Base-by-base conservation (phyloP, 2,329 filamentous ascomycete genomes). In the Sarocladiaceae sp. region DNA sequence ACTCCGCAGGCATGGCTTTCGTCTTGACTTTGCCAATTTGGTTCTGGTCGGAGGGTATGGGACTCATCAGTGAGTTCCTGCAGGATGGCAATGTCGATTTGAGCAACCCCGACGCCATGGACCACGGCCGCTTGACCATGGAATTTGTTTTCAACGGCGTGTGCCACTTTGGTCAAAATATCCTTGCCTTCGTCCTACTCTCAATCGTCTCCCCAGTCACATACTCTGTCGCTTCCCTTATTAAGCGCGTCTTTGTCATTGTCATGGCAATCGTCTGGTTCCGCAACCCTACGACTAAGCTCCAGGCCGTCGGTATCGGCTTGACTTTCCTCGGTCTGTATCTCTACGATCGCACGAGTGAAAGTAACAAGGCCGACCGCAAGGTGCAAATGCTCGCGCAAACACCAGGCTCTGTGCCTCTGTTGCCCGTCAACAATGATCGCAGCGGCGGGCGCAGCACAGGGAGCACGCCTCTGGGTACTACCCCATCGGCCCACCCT, bases 181-280 rank as follows among this genome's bases (percentile, higher is more conserved):
- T 99, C 51, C 80, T 99, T 52, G 94, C 94, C 0, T 99, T 99
- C 65, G 77, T 96, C 20, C 78, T 99, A 5, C 76, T 99, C 6
- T 96, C 91, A 51, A 88, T 96, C 75, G 88, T 97, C 12, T 96
- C 91, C 0, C 94, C 94, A 0, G 94, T 99, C 33, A 97, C 94
- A 0, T 99, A 99, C 73, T 96, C 90, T 0, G 93, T 99, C 33
- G 94, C 94, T 31, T 95, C 88, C 53, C 76, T 99, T 56, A 94
- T 99, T 70, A 99, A 99, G 73, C 87, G 94, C 47, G 94, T 99
- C 12, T 97, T 96, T 64, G 93, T 99, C 63, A 96, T 99, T 61
- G 82, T 94, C 54, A 87, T 96, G 60, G 91, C 94, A 6, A 93
- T 99, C 56, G 73, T 97, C 59, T 99, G 94, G 94, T 99, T 97